These are phyloP conservation scores for Aspergillus oerlinghausenensis DNA, from an alignment of 2,329 filamentous ascomycete genomes.

Conservation along the genomic window DNA sequence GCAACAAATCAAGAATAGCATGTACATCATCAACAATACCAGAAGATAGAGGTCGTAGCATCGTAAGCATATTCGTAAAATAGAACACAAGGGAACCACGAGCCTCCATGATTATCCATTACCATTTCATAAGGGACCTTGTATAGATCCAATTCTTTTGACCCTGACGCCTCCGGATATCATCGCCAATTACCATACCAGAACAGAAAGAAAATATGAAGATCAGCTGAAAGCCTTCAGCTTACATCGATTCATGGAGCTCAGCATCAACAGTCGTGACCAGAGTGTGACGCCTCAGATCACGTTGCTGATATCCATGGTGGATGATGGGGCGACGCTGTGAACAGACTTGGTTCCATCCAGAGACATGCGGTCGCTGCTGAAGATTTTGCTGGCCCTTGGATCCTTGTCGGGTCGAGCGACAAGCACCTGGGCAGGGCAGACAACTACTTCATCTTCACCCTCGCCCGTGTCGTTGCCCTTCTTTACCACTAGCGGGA, in stretches of 20 bases:
- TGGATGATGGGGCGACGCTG: conserved; percentile 41
- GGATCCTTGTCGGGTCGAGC: conserved; percentile 49
- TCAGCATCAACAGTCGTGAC: conserved; percentile 13
- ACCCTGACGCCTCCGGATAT: conserved; percentile 1
- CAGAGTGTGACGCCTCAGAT: conserved; percentile 42
- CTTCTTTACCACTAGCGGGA: conserved; percentile 94
- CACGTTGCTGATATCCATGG: conserved; percentile 42
- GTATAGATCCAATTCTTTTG: not conserved
- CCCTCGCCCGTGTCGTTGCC: conserved; percentile 82
- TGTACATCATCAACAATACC: not conserved
- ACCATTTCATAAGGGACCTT: not conserved
- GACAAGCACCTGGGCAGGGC: conserved; percentile 87
- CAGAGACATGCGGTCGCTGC: conserved; percentile 41
- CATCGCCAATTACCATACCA: not conserved
- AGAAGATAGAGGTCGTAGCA: not conserved
- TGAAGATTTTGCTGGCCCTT: conserved; percentile 34
- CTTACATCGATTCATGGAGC: not conserved
- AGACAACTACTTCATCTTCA: conserved; percentile 92
- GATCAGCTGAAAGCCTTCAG: not conserved
- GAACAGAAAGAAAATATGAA: conserved; percentile 5
- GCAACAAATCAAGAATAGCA: conserved; percentile 8
- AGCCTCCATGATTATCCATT: not conserved
- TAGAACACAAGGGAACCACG: not conserved
- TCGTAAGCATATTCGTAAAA: not conserved
- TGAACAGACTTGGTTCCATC: conserved; percentile 37